Evolutionary conservation across 2,329 filamentous ascomycete species (phyloP), one percentile per base, ranked within the genome.

Genomic region (Alternaria tenuissima): DNA sequence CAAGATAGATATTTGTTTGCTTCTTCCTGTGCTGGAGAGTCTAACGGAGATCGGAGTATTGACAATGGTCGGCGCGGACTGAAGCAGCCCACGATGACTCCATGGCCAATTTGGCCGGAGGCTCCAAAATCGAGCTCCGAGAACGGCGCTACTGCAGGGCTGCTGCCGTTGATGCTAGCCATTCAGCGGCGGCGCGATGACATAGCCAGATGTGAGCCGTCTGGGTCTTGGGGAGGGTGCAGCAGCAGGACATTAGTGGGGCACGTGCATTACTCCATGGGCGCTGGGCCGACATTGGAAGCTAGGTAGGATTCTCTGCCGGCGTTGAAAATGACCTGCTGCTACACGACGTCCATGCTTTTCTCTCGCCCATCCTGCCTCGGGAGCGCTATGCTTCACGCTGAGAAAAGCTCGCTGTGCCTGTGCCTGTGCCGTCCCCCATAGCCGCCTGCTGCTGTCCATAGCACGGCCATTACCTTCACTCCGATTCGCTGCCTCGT

Each of bases 81-180:
- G 49, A 64, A 55, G 34, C 38, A 34, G 24, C 26, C 28, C 46
- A 54, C 63, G 59, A 71, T 74, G 71, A 74, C 70, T 75, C 72
- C 57, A 71, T 66, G 24, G 54, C 51, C 26, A 67, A 67, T 71
- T 68, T 57, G 63, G 64, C 61, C 61, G 63, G n/a, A 46, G 6
- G 9, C 28, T 63, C 57, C 59, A 54, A 38, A 34, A 28, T 46
- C 44, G 46, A 57, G 64, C 63, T 69, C 68, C 66, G 66, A 70
- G 47, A 55, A 55, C 63, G 63, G 66, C 62, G 65, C 68, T 70
- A 67, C 68, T 70, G 66, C 68, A 67, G 64, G 66, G 54, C 62
- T 32, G 41, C 52, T 49, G 18, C 24, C 5, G 24, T 51, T 14
- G 22, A 26, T 20, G 14, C 28, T 11, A n/a, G 34, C 34, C 34